These are phyloP conservation scores for Bryoerythrophyllum caledonicum DNA, from an alignment of 225 moss, liverwort and hornwort genomes.

Conservation along the genomic window DNA sequence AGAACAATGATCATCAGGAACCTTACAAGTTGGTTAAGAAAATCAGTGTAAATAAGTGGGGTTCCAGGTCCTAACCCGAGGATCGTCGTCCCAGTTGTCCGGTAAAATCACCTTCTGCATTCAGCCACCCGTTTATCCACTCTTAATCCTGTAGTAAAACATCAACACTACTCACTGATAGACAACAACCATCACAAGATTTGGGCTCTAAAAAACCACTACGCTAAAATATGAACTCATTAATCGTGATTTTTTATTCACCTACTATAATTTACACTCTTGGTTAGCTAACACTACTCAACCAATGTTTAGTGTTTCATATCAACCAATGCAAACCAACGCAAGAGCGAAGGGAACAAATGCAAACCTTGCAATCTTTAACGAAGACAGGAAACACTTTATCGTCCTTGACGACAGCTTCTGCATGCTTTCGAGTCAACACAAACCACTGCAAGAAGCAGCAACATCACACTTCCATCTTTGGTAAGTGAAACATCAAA, in stretches of 20 bases:
- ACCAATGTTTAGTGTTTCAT: not conserved
- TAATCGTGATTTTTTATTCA: too few species aligned
- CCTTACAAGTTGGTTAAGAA: not conserved
- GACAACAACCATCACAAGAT: slow-evolving; percentile 7
- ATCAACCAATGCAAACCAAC: not conserved
- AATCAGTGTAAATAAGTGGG: slow-evolving; percentile 1
- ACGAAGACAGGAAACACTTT: slow-evolving; percentile 70
- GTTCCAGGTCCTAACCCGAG: slow-evolving; percentile 34
- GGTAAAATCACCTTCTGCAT: slow-evolving; percentile 57
- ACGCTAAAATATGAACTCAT: too few species aligned
- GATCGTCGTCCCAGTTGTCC: slow-evolving; percentile 49
- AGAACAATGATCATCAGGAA: not conserved
- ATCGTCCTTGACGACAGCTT: slow-evolving; percentile 69
- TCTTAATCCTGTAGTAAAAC: slow-evolving; percentile 27
- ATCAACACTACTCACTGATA: slow-evolving; percentile 13
- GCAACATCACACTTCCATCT: too few species aligned
- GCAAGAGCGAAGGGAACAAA: not conserved
- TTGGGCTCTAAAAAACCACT: not conserved
- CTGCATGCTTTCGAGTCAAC: slow-evolving; percentile 74
- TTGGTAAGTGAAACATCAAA: too few species aligned
- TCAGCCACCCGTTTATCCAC: slow-evolving; percentile 37
- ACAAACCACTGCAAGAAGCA: slow-evolving; percentile 83
- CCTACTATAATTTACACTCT: too few species aligned
- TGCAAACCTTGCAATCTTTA: slow-evolving; percentile 75
- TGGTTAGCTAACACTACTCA: too few species aligned